These are phyloP conservation scores for Solanum aculeatissimum DNA, from an alignment of 305 asterid genomes.

Conservation along the genomic window DNA sequence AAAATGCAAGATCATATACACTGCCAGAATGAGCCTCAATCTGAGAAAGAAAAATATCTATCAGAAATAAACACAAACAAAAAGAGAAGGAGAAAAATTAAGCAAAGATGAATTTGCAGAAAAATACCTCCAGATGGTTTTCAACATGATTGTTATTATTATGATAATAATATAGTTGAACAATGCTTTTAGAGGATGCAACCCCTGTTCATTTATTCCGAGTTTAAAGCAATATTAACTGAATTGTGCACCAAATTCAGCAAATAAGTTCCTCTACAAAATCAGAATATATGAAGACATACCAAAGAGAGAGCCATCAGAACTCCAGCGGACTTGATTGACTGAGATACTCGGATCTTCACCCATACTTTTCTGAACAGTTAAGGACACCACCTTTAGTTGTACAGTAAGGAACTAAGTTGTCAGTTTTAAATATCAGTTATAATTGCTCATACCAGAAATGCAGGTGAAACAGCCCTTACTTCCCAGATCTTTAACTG, in stretches of 20 bases:
- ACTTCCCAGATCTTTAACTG: slow-evolving; percentile 22
- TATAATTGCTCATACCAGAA: slow-evolving; percentile 22
- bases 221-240: neutral
- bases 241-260: neutral
- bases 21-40: slow-evolving; percentile 58
- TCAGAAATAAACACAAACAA: neutral
- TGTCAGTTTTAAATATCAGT: neutral
- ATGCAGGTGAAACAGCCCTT: slow-evolving; percentile 8
- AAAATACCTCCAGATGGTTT: slow-evolving; percentile 39
- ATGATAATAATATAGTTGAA: slow-evolving; percentile 30
- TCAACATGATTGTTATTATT: slow-evolving; percentile 10
- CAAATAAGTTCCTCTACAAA: neutral
- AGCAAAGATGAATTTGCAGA: neutral
- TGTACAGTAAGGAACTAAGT: neutral
- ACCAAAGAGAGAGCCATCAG: slow-evolving; percentile 53
- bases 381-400: neutral
- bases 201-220: slow-evolving; percentile 29
- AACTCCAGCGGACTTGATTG: slow-evolving; percentile 48
- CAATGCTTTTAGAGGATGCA: slow-evolving; percentile 31
- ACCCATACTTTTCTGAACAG: slow-evolving; percentile 26
- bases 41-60: slow-evolving; percentile 13
- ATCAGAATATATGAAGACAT: slow-evolving; percentile 3
- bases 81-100: neutral
- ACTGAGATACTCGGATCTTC: slow-evolving; percentile 22
- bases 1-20: slow-evolving; percentile 59